A percentile compares a stretch with the other conserved stretches of the same genome.
These are phyloP conservation scores for Didymella segeticola DNA, from an alignment of 2,329 filamentous ascomycete species.

Conservation along the genomic window DNA sequence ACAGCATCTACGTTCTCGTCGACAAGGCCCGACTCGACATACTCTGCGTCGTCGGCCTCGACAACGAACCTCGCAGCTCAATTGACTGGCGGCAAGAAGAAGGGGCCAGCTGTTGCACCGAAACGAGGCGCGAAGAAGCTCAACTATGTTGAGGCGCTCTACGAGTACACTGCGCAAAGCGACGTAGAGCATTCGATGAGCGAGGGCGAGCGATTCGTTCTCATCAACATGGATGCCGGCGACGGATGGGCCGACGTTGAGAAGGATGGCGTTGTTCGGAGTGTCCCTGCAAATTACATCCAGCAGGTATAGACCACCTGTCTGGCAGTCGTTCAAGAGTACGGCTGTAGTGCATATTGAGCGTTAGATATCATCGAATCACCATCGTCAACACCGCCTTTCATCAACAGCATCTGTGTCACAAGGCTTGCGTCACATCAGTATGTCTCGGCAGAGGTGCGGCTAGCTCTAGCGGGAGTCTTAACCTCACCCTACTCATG, in stretches of 20 bases:
- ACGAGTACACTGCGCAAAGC: slow-evolving; percentile 86
- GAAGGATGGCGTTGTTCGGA: slow-evolving; percentile 82
- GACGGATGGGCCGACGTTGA: slow-evolving; percentile 98
- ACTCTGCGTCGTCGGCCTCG: slow-evolving; percentile 79
- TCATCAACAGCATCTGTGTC: neutral
- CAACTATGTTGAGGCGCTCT: slow-evolving; percentile 90
- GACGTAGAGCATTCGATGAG: slow-evolving; percentile 88
- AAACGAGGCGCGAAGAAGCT: slow-evolving; percentile 91
- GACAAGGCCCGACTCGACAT: slow-evolving; percentile 64
- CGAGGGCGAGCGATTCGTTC: slow-evolving; percentile 89
- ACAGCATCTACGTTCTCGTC: slow-evolving; percentile 38
- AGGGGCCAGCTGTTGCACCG: slow-evolving; percentile 90
- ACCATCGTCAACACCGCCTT: neutral
- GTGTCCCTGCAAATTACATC: slow-evolving; percentile 93
- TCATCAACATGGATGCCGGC: slow-evolving; percentile 85
- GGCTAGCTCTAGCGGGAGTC: neutral
- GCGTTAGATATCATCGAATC: slow-evolving; percentile 3
- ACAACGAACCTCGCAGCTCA: slow-evolving; percentile 58
- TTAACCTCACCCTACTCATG: neutral
- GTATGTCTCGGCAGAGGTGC: neutral
- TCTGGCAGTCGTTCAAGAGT: slow-evolving; percentile 21
- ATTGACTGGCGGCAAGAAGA: slow-evolving; percentile 69
- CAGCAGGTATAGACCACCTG: slow-evolving; percentile 66
- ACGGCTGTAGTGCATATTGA: slow-evolving; percentile 14
- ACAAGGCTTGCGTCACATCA: neutral